Conservation (phyloP, 2,329 filamentous ascomycete species). For the Arthrobotrys megalospora region DNA sequence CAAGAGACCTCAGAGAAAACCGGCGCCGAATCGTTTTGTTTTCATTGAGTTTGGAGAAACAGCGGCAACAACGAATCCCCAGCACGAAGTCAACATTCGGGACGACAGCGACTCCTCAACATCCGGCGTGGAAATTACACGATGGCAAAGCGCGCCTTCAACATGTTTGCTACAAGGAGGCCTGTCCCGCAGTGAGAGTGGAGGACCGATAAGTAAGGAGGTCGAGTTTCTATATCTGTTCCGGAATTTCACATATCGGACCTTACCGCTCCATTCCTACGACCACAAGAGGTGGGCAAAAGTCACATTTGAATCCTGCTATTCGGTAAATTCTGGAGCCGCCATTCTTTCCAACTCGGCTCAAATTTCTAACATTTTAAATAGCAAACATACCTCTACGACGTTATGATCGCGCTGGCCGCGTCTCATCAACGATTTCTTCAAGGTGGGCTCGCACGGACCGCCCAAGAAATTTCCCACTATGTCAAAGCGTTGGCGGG, state of each 20-base stretch:
- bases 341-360: not conserved
- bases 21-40: conserved; percentile 48
- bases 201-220: conserved; percentile 19
- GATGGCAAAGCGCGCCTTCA: conserved; percentile 54
- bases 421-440: conserved; percentile 40
- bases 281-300: conserved; percentile 14
- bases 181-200: not conserved
- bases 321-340: conserved; percentile 18
- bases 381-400: conserved; percentile 41
- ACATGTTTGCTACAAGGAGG: conserved; percentile 52
- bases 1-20: conserved; percentile 50
- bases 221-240: conserved; percentile 49
- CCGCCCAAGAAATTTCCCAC: conserved; percentile 36
- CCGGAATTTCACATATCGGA: conserved; percentile 48
- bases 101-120: conserved; percentile 3
- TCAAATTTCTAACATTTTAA: not conserved
- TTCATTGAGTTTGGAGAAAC: conserved; percentile 51
- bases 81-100: not conserved
- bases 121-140: conserved; percentile 2
- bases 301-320: conserved; percentile 45
- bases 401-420: conserved; percentile 39
- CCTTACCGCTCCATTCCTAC: conserved; percentile 40
- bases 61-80: not conserved
- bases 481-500: conserved; percentile 39
- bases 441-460: conserved; percentile 2